Percentiles rank a stretch among this genome's conserved stretches.
phyloP scores from a whole-genome alignment of 306 rosid genomes.

The Crataegus laevigata region DNA sequence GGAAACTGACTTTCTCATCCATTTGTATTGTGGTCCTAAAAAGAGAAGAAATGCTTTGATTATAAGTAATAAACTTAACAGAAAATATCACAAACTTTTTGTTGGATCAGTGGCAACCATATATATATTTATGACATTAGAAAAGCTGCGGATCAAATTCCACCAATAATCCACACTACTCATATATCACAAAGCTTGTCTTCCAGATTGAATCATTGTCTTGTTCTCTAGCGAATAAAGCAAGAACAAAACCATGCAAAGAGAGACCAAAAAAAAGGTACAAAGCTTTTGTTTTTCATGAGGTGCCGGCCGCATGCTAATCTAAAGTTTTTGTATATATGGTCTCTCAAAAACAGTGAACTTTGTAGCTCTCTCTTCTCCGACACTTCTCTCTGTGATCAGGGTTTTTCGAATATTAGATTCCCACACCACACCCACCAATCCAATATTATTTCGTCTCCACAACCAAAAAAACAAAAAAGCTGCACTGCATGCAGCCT shows the following conservation, averaged over 20 bases:
- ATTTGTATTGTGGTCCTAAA: no score
- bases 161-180: neutral
- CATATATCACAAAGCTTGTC: neutral
- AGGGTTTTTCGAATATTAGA: conserved; percentile 18
- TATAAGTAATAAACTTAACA: no score
- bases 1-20: no score
- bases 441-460: neutral
- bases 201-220: neutral
- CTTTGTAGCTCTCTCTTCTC: neutral
- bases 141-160: neutral
- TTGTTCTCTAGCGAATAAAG: neutral
- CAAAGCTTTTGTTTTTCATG: conserved; percentile 1
- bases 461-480: neutral
- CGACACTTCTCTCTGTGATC: conserved; percentile 1
- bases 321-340: conserved; percentile 2
- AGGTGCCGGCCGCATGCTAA: conserved; percentile 21
- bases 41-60: no score
- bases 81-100: no score
- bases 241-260: neutral
- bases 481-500: neutral
- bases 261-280: conserved; percentile 4
- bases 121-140: neutral
- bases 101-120: neutral
- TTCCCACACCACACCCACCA: conserved; percentile 10
- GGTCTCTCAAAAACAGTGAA: neutral